Conservation (phyloP, 495 filamentous ascomycete species). For the Podospora pseudoanserina region DNA sequence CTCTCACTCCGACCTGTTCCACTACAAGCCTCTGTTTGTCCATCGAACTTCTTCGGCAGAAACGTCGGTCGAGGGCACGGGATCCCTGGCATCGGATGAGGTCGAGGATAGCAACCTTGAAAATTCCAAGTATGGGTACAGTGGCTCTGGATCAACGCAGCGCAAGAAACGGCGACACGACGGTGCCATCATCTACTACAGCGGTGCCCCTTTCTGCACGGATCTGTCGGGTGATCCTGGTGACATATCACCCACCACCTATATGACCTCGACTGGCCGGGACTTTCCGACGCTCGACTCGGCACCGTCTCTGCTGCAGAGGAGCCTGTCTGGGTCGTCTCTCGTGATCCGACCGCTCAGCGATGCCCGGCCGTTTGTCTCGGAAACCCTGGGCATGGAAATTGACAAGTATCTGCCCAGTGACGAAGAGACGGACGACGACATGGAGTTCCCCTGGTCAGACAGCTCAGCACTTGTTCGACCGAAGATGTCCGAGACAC, state of each 20-base stretch:
- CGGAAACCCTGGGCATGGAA: conserved; percentile 17
- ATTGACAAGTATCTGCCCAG: conserved; percentile 22
- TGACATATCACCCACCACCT: conserved; percentile 37
- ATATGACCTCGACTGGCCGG: conserved; percentile 38
- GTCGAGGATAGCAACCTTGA: conserved; percentile 39
- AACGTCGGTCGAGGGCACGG: conserved; percentile 41
- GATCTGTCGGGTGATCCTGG: conserved; percentile 65
- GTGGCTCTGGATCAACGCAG: conserved; percentile 41
- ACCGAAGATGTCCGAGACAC: conserved; percentile 30
- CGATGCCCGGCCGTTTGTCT: conserved; percentile 22
- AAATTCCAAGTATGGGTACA: conserved; percentile 36
- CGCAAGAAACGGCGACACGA: conserved; percentile 48
- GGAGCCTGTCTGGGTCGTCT: conserved; percentile 43
- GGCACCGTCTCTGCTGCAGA: conserved; percentile 6
- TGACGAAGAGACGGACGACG: conserved; percentile 32
- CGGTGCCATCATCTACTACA: conserved; percentile 80
- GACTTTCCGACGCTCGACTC: conserved; percentile 21
- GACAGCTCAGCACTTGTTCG: conserved; percentile 37
- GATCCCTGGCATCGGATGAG: conserved; percentile 25
- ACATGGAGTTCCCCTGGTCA: conserved; percentile 38
- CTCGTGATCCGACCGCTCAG: conserved; percentile 43
- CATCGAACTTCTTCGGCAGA: conserved; percentile 45
- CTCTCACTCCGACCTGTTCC: conserved; percentile 46
- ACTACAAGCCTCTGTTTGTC: conserved; percentile 63
- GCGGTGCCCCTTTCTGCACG: conserved; percentile 67